phyloP scores from a whole-genome alignment of 768 basidiomycete genomes.

The Termitomyces sp. region DNA sequence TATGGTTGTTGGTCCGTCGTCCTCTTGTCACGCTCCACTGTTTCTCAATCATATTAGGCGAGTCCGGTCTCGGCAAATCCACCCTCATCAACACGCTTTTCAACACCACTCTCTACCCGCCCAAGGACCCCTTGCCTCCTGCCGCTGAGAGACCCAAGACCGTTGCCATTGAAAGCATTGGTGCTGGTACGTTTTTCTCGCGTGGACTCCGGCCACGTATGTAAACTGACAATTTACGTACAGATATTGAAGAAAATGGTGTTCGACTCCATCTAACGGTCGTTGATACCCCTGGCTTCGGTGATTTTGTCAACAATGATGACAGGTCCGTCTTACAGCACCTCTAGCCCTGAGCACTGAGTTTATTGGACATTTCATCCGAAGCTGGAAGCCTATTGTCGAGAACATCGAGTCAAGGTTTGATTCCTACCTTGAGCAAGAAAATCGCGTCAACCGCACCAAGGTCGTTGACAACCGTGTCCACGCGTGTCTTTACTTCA shows the following conservation, averaged over 20 bases:
- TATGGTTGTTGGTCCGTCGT: constrained; percentile 88
- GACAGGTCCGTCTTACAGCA: constrained; percentile 61
- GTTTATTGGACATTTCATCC: constrained; percentile 14
- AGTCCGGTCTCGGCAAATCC: constrained; percentile 98
- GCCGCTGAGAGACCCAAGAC: constrained; percentile 87
- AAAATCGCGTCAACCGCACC: constrained; percentile 93
- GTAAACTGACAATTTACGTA: constrained; percentile 21
- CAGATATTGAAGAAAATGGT: constrained; percentile 98
- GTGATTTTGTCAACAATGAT: constrained; percentile 99
- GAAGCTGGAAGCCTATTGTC: constrained; percentile 96
- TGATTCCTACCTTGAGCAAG: constrained; percentile 96
- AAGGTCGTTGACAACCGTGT: constrained; percentile 97
- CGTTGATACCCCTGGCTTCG: constrained; percentile 98
- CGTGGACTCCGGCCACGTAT: constrained; percentile 19
- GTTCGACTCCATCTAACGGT: constrained; percentile 97
- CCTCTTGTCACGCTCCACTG: constrained; percentile 15
- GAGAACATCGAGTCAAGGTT: constrained; percentile 98
- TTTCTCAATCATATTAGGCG: constrained; percentile 49
- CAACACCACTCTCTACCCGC: constrained; percentile 92
- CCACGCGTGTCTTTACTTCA: constrained; percentile 98
- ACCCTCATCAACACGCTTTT: constrained; percentile 99
- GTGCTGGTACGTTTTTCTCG: constrained; percentile 66
- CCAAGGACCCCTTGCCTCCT: constrained; percentile 80
- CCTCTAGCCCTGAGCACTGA: constrained; percentile 10
- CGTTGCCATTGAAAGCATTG: constrained; percentile 97